Evolutionary conservation across 306 rosid genomes (phyloP).

Genomic region (Malus asiatica): DNA sequence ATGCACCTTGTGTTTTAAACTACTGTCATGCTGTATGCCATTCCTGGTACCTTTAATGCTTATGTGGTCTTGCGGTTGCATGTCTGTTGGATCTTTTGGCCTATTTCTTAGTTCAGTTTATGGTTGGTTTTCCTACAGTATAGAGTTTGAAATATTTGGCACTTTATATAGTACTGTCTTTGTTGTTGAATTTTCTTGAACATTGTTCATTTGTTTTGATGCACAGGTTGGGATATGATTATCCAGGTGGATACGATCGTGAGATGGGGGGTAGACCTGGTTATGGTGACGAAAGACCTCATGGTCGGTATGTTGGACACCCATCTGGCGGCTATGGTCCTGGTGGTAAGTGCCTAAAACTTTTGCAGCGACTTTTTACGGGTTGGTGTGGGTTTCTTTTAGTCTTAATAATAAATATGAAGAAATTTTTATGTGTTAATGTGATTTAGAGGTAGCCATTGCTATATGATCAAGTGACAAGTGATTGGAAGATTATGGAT

Average conservation of each 20-base stretch:
- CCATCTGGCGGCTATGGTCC: slow-evolving; percentile 64
- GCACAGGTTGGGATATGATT: slow-evolving; percentile 69
- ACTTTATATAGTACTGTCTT: neutral
- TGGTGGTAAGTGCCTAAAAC: slow-evolving; percentile 23
- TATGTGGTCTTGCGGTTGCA: neutral
- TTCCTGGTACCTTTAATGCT: neutral
- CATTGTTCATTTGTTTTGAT: neutral
- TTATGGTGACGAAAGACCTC: slow-evolving; percentile 67
- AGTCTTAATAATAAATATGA: neutral
- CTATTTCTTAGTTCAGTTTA: neutral
- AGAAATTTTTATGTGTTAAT: neutral
- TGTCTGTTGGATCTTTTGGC: neutral
- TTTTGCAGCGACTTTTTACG: neutral
- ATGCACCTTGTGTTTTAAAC: neutral
- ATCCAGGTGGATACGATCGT: slow-evolving; percentile 75
- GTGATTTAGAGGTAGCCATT: neutral
- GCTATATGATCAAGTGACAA: no score
- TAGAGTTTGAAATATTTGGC: neutral
- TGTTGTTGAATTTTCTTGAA: neutral
- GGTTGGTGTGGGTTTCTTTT: neutral
- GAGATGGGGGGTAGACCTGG: slow-evolving; percentile 75
- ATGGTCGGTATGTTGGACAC: slow-evolving; percentile 73
- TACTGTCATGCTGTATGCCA: neutral
- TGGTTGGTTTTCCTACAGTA: neutral
- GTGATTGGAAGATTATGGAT: neutral